These are phyloP conservation scores for Raddia guianensis DNA, from an alignment of 176 grass and related monocot species.

Conservation along the genomic window DNA sequence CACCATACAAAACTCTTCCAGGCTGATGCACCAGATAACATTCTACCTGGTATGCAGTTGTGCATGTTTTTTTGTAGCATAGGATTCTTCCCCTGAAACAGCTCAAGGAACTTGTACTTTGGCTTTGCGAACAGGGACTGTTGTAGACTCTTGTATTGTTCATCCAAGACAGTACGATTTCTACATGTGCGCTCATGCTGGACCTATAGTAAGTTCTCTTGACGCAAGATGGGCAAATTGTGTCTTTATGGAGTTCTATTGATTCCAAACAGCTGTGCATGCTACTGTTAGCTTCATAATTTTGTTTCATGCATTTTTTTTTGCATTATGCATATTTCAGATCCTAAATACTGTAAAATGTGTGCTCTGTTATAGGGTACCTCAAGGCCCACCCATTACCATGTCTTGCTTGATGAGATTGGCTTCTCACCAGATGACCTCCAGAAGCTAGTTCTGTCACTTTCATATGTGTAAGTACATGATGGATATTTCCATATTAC, in stretches of 20 bases:
- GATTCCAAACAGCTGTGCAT: conserved; percentile 23
- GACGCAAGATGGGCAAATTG: conserved; percentile 10
- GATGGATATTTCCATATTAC: conserved; percentile 19
- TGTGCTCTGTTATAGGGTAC: conserved; percentile 60
- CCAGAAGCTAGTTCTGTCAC: conserved; percentile 84
- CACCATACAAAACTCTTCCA: conserved; percentile 95
- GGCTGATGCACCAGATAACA: conserved; percentile 68
- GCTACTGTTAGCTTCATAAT: not conserved
- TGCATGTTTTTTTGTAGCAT: conserved; percentile 11
- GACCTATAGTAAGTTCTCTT: conserved; percentile 76
- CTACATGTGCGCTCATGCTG: conserved; percentile 91
- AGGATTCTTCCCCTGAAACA: not conserved
- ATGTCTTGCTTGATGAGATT: conserved; percentile 87
- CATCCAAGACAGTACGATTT: conserved; percentile 91
- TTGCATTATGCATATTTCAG: conserved; percentile 28
- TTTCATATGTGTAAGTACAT: conserved; percentile 88
- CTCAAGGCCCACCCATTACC: conserved; percentile 84
- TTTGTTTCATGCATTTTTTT: conserved; percentile 19
- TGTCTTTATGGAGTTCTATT: not conserved
- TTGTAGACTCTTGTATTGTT: conserved; percentile 77
- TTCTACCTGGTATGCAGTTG: conserved; percentile 70
- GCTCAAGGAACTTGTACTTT: conserved; percentile 14
- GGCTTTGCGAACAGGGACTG: conserved; percentile 55
- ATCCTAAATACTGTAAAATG: conserved; percentile 27
- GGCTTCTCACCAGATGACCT: conserved; percentile 74